These are phyloP conservation scores for Ustilago trichophora DNA, from an alignment of 1,284 basidiomycete species.

Conservation along the genomic window DNA sequence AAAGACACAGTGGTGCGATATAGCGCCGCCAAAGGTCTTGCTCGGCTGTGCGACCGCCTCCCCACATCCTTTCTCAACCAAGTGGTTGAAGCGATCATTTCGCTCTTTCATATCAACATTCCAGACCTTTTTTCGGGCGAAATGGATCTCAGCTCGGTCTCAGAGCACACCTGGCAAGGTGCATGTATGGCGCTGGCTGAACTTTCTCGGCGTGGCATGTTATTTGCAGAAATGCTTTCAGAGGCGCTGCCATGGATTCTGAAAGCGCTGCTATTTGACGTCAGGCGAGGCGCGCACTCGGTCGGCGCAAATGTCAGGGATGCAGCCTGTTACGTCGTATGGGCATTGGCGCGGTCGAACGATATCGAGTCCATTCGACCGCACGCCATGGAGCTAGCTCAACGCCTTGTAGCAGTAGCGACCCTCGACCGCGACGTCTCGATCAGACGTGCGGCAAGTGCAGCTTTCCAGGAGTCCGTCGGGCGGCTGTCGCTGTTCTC, in stretches of 20 bases:
- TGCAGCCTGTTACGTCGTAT: constrained; percentile 90
- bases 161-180: constrained; percentile 92
- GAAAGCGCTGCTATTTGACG: constrained; percentile 84
- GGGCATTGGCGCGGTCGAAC: constrained; percentile 81
- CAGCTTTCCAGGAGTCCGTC: constrained; percentile 96
- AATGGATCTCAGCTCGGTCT: constrained; percentile 73
- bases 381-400: constrained; percentile 73
- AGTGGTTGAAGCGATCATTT: constrained; percentile 80
- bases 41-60: constrained; percentile 82
- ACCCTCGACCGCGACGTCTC: constrained; percentile 92
- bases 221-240: constrained; percentile 22
- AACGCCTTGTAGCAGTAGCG: constrained; percentile 78
- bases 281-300: constrained; percentile 88
- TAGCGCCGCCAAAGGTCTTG: constrained; percentile 91
- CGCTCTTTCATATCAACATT: constrained; percentile 73
- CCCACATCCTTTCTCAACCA: constrained; percentile 80
- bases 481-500: constrained; percentile 85
- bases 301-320: constrained; percentile 94
- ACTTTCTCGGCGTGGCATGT: constrained; percentile 81
- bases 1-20: constrained; percentile 97
- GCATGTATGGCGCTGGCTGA: constrained; percentile 92
- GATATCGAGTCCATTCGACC: constrained; percentile 73
- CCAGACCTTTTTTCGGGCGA: constrained; percentile 74
- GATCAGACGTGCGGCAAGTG: constrained; percentile 94
- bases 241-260: constrained; percentile 57